Evolutionary conservation across 2,329 filamentous ascomycete species (phyloP).

Genomic region (Allantophomopsis lycopodina): DNA sequence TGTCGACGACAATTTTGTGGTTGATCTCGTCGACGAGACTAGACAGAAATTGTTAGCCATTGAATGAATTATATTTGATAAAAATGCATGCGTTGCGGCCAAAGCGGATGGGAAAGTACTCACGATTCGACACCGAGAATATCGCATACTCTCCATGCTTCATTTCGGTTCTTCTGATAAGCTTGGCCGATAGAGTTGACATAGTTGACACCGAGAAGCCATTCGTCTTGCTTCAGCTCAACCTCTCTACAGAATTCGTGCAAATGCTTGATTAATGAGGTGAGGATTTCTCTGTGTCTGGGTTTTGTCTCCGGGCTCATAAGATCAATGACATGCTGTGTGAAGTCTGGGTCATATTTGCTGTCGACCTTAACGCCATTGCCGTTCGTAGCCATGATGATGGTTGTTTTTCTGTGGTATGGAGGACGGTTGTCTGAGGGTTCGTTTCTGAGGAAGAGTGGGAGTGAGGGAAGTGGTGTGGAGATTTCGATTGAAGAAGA

Average conservation of each 20-base stretch:
- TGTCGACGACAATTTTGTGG: slow-evolving; percentile 41
- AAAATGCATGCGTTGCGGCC: slow-evolving; percentile 5
- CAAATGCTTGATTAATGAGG: slow-evolving; percentile 56
- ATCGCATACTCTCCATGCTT: slow-evolving; percentile 60
- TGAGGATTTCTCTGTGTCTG: slow-evolving; percentile 54
- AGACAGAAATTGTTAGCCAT: slow-evolving; percentile 8
- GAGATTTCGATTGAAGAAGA: too few relatives aligned
- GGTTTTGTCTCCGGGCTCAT: slow-evolving; percentile 61
- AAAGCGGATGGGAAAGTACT: slow-evolving; percentile 11
- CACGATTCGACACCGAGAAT: slow-evolving; percentile 57
- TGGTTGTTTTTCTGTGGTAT: too few relatives aligned
- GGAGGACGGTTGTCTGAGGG: too few relatives aligned
- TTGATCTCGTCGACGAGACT: slow-evolving; percentile 69
- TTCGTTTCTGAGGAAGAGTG: too few relatives aligned
- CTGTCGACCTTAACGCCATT: too few relatives aligned
- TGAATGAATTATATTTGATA: not conserved
- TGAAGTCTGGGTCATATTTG: slow-evolving; percentile 37
- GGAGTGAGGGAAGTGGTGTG: too few relatives aligned
- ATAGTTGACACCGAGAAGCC: slow-evolving; percentile 51
- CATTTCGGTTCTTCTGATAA: slow-evolving; percentile 55
- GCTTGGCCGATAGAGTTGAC: slow-evolving; percentile 60
- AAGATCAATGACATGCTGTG: slow-evolving; percentile 55
- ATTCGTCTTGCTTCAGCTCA: slow-evolving; percentile 68
- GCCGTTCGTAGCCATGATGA: too few relatives aligned
- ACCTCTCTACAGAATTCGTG: slow-evolving; percentile 75